Evolutionary conservation across 805 yeast genomes (phyloP).

Genomic region (Lipomyces lipofer): DNA sequence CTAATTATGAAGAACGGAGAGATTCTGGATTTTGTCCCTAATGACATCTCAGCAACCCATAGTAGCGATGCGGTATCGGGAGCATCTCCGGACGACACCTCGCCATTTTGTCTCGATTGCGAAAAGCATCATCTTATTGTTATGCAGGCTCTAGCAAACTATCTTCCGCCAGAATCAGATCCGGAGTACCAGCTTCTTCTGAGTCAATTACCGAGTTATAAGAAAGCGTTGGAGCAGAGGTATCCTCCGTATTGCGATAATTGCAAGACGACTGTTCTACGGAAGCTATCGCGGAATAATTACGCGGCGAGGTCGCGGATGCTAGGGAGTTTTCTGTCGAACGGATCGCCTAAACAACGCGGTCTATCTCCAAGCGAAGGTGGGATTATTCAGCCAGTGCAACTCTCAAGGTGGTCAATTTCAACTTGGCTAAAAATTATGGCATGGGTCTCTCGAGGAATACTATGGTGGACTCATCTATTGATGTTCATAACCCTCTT

Average conservation of each 20-base stretch:
- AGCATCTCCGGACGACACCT: neutral
- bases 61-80: neutral
- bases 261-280: conserved; percentile 6
- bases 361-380: neutral
- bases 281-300: conserved; percentile 11
- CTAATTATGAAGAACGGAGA: conserved; percentile 16
- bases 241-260: conserved; percentile 25
- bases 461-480: conserved; percentile 3
- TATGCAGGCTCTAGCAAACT: conserved; percentile 20
- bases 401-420: conserved; percentile 6
- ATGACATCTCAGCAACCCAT: neutral
- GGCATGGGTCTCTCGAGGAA: conserved; percentile 18
- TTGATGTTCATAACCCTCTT: neutral
- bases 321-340: conserved; percentile 14
- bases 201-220: conserved; percentile 9
- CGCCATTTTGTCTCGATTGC: conserved; percentile 25
- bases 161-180: conserved; percentile 20
- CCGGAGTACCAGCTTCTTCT: conserved; percentile 3
- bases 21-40: conserved; percentile 20
- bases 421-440: conserved; percentile 2
- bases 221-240: conserved; percentile 19
- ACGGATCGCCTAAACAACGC: neutral
- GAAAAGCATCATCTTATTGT: conserved; percentile 21
- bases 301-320: conserved; percentile 20
- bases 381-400: neutral